phyloP scores from a whole-genome alignment of 768 basidiomycete genomes.

The Tricholoma furcatifolium region DNA sequence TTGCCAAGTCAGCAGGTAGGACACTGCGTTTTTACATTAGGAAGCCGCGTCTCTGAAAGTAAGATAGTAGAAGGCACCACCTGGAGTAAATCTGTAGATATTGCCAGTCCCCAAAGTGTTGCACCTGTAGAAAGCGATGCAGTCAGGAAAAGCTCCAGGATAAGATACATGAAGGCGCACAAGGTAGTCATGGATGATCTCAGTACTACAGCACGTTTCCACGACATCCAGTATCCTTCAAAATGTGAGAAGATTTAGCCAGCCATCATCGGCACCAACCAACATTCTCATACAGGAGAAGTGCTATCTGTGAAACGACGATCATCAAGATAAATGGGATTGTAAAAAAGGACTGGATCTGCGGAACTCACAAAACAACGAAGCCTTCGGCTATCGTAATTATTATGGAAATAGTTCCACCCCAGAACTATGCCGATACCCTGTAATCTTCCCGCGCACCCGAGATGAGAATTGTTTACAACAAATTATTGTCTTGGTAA shows the following conservation, averaged over 20 bases:
- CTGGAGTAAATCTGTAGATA: background rate
- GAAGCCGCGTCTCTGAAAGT: background rate
- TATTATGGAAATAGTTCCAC: conserved; percentile 14
- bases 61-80: background rate
- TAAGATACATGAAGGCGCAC: background rate
- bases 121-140: background rate
- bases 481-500: background rate
- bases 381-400: conserved; percentile 6
- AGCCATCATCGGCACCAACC: background rate
- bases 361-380: conserved; percentile 8
- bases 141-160: background rate
- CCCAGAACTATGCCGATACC: conserved; percentile 13
- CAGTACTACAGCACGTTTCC: conserved; percentile 14
- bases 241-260: background rate
- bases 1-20: background rate
- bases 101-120: conserved; percentile 3
- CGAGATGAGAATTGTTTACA: background rate
- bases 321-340: background rate
- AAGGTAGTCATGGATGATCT: conserved; percentile 13
- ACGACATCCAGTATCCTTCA: conserved; percentile 11
- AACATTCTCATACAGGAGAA: conserved; percentile 8
- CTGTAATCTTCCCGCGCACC: conserved; percentile 6
- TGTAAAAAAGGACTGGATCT: too few relatives aligned
- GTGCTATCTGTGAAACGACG: background rate
- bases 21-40: background rate